phyloP scores from a whole-genome alignment of 2,329 filamentous ascomycete genomes.

The Periglandula ipomoeae region DNA sequence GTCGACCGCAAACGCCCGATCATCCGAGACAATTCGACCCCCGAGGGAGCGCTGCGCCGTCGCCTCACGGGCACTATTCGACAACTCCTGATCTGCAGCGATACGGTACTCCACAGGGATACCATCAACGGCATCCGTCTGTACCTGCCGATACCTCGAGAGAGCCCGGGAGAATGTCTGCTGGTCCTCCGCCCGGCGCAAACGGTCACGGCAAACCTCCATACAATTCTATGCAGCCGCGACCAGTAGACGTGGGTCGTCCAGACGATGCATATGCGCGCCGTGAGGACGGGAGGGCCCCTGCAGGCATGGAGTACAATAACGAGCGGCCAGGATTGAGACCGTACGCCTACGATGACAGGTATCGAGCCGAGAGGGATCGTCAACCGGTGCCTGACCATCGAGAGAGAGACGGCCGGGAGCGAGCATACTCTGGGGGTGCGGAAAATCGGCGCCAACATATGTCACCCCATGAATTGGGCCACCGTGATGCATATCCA shows the following conservation, averaged over 20 bases:
- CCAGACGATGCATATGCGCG: conserved; percentile 37
- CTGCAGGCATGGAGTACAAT: conserved; percentile 39
- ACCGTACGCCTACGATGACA: conserved; percentile 40
- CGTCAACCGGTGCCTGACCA: conserved; percentile 35
- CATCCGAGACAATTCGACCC: conserved; percentile 47
- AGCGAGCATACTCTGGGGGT: conserved; percentile 39
- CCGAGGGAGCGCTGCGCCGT: conserved; percentile 35
- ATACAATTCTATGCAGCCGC: conserved; percentile 34
- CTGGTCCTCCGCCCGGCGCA: conserved; percentile 37
- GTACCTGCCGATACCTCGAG: conserved; percentile 35
- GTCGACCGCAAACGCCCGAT: conserved; percentile 66
- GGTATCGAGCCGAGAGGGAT: conserved; percentile 41
- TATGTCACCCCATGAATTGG: conserved; percentile 25
- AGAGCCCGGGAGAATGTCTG: conserved; percentile 28
- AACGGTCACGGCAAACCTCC: conserved; percentile 41
- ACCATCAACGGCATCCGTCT: conserved; percentile 40
- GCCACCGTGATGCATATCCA: conserved; percentile 34
- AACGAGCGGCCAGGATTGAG: conserved; percentile 39
- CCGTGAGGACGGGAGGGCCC: conserved; percentile 36
- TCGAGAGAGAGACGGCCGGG: conserved; percentile 32
- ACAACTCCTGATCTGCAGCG: conserved; percentile 51
- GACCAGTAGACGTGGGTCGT: conserved; percentile 36
- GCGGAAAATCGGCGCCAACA: conserved; percentile 34
- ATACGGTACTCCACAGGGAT: conserved; percentile 51
- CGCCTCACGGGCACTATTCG: conserved; percentile 41